phyloP scores from a whole-genome alignment of 805 yeast genomes.

The Hanseniaspora vineae region DNA sequence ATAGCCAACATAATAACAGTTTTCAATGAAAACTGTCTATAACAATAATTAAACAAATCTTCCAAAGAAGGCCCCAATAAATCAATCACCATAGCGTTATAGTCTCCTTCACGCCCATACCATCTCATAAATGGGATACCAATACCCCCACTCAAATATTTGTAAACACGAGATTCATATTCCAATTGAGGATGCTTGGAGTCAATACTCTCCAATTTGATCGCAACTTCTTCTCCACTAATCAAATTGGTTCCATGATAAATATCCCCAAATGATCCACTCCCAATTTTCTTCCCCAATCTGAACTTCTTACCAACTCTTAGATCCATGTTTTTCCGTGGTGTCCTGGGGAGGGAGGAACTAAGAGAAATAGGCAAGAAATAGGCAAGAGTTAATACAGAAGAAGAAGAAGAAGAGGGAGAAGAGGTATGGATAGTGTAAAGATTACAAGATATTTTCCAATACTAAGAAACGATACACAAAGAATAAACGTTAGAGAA shows the following conservation, averaged over 20 bases:
- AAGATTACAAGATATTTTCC: too few species aligned
- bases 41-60: slow-evolving; percentile 91
- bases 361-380: too few species aligned
- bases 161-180: slow-evolving; percentile 92
- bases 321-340: slow-evolving; percentile 38
- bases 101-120: slow-evolving; percentile 94
- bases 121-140: slow-evolving; percentile 96
- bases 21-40: slow-evolving; percentile 82
- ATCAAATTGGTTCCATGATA: slow-evolving; percentile 87
- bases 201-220: slow-evolving; percentile 76
- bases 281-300: slow-evolving; percentile 89
- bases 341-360: too few species aligned
- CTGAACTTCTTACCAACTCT: slow-evolving; percentile 91
- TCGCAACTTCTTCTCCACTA: slow-evolving; percentile 95
- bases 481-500: too few species aligned
- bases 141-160: slow-evolving; percentile 88
- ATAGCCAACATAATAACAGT: slow-evolving; percentile 89
- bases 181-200: slow-evolving; percentile 96
- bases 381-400: too few species aligned
- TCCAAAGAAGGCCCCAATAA: slow-evolving; percentile 90
- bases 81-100: slow-evolving; percentile 94
- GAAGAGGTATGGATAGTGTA: too few species aligned
- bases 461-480: too few species aligned
- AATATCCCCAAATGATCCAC: slow-evolving; percentile 96
- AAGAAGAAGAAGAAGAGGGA: too few species aligned